Evolutionary conservation across 768 basidiomycete species (phyloP).

Genomic region (Filobasidium floriforme): DNA sequence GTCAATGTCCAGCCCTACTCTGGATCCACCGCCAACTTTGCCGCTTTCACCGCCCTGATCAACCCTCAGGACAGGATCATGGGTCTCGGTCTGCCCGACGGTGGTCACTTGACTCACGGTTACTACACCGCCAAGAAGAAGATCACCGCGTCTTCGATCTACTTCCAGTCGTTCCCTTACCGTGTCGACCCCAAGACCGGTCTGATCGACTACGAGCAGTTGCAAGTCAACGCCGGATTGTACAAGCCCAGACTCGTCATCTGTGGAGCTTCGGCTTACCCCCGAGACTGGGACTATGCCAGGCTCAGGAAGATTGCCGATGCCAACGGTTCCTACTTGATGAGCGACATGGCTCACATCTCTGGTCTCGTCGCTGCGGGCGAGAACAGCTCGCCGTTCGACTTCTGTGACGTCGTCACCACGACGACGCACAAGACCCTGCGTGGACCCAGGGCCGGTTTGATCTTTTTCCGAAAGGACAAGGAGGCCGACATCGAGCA

Average conservation of each 20-base stretch:
- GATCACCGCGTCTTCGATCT: constrained; percentile 99
- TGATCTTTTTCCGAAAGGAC: constrained; percentile 97
- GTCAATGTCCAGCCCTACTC: constrained; percentile 99
- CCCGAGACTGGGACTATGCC: constrained; percentile 94
- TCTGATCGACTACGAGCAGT: constrained; percentile 75
- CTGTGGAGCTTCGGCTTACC: constrained; percentile 97
- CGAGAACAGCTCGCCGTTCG: constrained; percentile 83
- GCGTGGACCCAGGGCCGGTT: constrained; percentile 91
- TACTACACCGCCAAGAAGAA: constrained; percentile 99
- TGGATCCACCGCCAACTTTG: constrained; percentile 77
- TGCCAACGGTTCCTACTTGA: constrained; percentile 81
- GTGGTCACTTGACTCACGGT: constrained; percentile 93
- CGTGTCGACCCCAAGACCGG: constrained; percentile 66
- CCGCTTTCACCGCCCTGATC: constrained; percentile 87
- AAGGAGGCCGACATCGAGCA: constrained; percentile 86
- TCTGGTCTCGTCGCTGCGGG: constrained; percentile 88
- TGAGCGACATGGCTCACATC: constrained; percentile 97
- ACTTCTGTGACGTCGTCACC: constrained; percentile 93
- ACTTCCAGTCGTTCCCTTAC: constrained; percentile 98
- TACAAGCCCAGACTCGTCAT: constrained; percentile 94
- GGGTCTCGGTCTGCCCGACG: constrained; percentile 96
- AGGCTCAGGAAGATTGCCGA: constrained; percentile 71
- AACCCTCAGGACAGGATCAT: constrained; percentile 97
- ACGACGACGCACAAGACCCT: constrained; percentile 99
- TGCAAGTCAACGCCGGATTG: constrained; percentile 77